phyloP scores from a whole-genome alignment of 2,329 filamentous ascomycete genomes.

The Clonostachys rosea region DNA sequence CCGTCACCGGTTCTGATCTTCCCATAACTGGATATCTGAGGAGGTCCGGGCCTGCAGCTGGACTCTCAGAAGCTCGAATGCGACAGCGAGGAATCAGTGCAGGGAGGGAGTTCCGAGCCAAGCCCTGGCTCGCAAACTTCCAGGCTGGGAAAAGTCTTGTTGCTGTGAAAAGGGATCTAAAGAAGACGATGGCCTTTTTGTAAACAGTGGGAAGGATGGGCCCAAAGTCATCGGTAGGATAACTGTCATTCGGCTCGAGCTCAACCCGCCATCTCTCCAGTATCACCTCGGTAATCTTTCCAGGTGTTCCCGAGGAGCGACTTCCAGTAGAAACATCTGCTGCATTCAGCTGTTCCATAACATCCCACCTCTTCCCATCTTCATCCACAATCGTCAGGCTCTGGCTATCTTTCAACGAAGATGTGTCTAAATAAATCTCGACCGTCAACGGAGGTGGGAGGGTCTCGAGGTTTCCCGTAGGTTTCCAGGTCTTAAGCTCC shows the following conservation, averaged over 20 bases:
- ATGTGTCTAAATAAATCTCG: conserved; percentile 83
- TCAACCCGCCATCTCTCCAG: conserved; percentile 90
- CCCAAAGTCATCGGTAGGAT: conserved; percentile 53
- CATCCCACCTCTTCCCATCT: conserved; percentile 88
- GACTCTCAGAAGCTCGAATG: conserved; percentile 59
- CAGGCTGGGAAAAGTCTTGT: conserved; percentile 80
- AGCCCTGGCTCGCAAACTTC: conserved; percentile 72
- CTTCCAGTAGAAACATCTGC: conserved; percentile 49
- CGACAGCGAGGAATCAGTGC: conserved; percentile 75
- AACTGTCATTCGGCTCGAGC: conserved; percentile 53
- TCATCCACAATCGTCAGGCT: conserved; percentile 86
- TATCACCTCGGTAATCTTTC: conserved; percentile 66
- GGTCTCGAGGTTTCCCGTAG: conserved; percentile 70
- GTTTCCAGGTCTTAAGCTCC: conserved; percentile 77
- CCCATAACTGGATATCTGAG: conserved; percentile 41
- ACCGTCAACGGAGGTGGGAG: conserved; percentile 81
- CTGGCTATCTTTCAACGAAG: conserved; percentile 75
- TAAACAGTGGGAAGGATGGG: conserved; percentile 78
- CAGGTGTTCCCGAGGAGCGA: conserved; percentile 29
- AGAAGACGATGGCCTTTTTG: conserved; percentile 95
- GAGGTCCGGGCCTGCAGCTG: conserved; percentile 57
- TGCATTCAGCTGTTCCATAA: conserved; percentile 72
- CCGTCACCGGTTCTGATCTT: conserved; percentile 48
- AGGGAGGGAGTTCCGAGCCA: conserved; percentile 65
- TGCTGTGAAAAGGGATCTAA: conserved; percentile 81